Base-by-base conservation (phyloP, 352 stramenopile genomes). In the Phytophthora uliginosa region DNA sequence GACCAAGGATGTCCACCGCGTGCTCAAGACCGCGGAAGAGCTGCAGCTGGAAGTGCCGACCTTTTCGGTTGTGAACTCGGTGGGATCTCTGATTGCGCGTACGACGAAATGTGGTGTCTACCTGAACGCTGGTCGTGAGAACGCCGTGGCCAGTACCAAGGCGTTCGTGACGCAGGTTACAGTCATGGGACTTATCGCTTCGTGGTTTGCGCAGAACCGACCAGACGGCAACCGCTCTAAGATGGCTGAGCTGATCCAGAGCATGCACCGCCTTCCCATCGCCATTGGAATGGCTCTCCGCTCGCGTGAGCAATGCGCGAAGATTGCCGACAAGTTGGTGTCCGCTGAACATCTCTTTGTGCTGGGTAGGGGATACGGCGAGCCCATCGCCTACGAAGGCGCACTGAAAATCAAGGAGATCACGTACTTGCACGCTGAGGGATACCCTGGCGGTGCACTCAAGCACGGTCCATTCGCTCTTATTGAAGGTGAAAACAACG, bases 381-480 rank as follows among this genome's bases (percentile, higher is more conserved):
- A 98, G 74, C 96, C 97, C 7, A 98, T 99, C 57, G 98, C 98
- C 18, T 95, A 97, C 69, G 97, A 99, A 88, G 98, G 98, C 40
- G 98, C 98, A 20, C 80, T 99, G 20, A 99, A 99, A 84, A 98
- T 99, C 63, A 99, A 99, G 83, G 98, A 99, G 86, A 99, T 99
- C 82, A 98, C 95, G 62, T 99, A 99, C 73, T 77, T 99, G 45
- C 98, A 99, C 73, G 98, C 98, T 31, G 98, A 99, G 71, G 98
- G 98, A 31, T 99, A 99, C 84, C 95, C 96, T 61, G 98, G 97
- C 26, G 98, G 97, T 28, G 98, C 98, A 47, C 86, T 99, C 56
- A 99, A 99, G 85, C 98, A 99, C 82, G 98, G 98, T 10, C 98
- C 98, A 4, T 99, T 99, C 67, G 98, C 98, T n/a, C 85, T 99